Conservation (phyloP, 495 filamentous ascomycete species). For the Penicillium roqueforti region DNA sequence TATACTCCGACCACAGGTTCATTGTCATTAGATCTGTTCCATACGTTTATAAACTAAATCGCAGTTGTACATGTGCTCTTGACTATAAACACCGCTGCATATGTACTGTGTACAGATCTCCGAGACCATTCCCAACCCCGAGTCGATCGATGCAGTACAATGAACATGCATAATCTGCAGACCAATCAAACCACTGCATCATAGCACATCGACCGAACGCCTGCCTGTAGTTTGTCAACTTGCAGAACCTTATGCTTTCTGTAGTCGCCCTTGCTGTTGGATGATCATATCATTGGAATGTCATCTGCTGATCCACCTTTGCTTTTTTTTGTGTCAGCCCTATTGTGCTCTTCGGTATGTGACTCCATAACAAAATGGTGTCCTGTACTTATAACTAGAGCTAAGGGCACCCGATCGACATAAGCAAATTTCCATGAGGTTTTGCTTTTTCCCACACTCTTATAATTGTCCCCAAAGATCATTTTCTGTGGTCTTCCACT, state of each 20-base stretch:
- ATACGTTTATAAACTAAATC: not conserved
- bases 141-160: constrained; percentile 1
- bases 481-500: not conserved
- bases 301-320: constrained; percentile 6
- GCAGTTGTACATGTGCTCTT: not conserved
- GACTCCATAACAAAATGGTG: not conserved
- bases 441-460: not conserved
- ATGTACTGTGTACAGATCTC: not conserved
- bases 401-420: not conserved
- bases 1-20: not conserved
- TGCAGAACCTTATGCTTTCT: not conserved
- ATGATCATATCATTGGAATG: constrained; percentile 8
- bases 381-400: constrained; percentile 1
- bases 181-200: constrained; percentile 9
- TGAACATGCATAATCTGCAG: not conserved
- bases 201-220: not conserved
- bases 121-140: not conserved
- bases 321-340: not conserved
- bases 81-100: too few species aligned
- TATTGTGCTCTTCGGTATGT: not conserved
- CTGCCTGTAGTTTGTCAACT: not conserved
- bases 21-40: not conserved
- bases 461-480: not conserved
- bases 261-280: not conserved
- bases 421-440: not conserved